Base-by-base conservation (phyloP, 805 yeast species). In the Wickerhamiella australiensis region DNA sequence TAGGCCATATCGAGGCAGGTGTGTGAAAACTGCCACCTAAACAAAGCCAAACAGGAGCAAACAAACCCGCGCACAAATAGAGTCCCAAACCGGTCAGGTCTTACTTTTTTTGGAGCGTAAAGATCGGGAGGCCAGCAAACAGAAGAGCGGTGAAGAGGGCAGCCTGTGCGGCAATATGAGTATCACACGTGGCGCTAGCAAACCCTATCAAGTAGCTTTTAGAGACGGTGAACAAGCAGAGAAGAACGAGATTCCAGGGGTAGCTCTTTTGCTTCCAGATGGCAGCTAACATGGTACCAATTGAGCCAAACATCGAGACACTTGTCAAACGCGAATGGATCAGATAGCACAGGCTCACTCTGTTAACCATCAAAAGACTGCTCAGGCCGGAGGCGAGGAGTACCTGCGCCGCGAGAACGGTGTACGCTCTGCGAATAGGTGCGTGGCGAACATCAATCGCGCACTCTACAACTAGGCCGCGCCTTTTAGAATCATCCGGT, bases 351-450 rank as follows among this genome's bases (percentile, higher is more conserved):
- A 57, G 54, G 54, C 71, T 72, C 48, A 78, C 62, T n/a, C n/a
- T n/a, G 56, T 72, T 70, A 52, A 68, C 58, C 35, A 72, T 65
- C 41, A 83, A 71, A 18, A 75, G 54, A 21, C 69, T 67, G 4
- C 85, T 83, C 20, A 77, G 73, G 7, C 72, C 65, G 20, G 80
- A 71, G 0, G 95, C 84, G 25, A 70, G 65, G 26, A 78, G 62
- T 33, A 86, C 61, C 65, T 86, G 96, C 4, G 73, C 65, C 11
- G 79, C 64, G 46, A 86, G 70, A 43, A 87, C 71, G 5, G 85
- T 69, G 65, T 85, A 87, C 7, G 87, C 96, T 60, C 82, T 83
- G 52, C 87, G 74, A 56, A 84, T 68, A 58, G 86, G 87, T 62
- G 79, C 73, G 55, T 81, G 83, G 57, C 95, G 77, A 36, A 86